Conservation (phyloP, 306 rosid genomes). For the Psophocarpus tetragonolobus region DNA sequence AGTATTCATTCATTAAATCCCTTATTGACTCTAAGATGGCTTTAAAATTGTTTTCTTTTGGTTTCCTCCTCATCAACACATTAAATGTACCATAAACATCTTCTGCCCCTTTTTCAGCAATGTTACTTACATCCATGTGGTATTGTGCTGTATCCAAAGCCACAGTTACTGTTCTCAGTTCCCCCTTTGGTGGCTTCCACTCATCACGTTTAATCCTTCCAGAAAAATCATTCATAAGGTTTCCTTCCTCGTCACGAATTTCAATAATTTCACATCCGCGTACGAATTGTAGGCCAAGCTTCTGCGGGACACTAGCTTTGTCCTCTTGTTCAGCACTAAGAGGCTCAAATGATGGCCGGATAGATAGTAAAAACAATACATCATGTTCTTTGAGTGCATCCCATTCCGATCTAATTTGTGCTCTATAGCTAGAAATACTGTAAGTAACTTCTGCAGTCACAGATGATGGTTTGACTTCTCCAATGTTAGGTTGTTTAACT, state of each 20-base stretch:
- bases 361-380: slow-evolving; percentile 86
- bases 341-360: slow-evolving; percentile 90
- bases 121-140: slow-evolving; percentile 91
- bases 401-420: slow-evolving; percentile 97
- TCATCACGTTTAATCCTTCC: slow-evolving; percentile 93
- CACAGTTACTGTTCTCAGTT: slow-evolving; percentile 88
- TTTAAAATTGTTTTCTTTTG: slow-evolving; percentile 97
- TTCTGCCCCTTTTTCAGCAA: slow-evolving; percentile 86
- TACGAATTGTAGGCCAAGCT: slow-evolving; percentile 91
- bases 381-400: slow-evolving; percentile 94
- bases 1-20: slow-evolving; percentile 96
- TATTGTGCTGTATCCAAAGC: slow-evolving; percentile 99
- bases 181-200: slow-evolving; percentile 99
- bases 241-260: slow-evolving; percentile 90
- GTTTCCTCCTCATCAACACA: slow-evolving; percentile 95
- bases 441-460: slow-evolving; percentile 87
- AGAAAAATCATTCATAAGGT: slow-evolving; percentile 93
- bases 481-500: slow-evolving; percentile 95
- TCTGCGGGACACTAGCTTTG: slow-evolving; percentile 88
- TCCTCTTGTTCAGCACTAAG: slow-evolving; percentile 83
- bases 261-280: slow-evolving; percentile 96
- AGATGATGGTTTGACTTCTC: slow-evolving; percentile 95
- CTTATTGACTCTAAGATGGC: slow-evolving; percentile 96
- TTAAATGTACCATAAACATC: slow-evolving; percentile 96
- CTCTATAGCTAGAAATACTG: slow-evolving; percentile 85